Percentiles rank a stretch among this genome's conserved stretches.
phyloP scores from a whole-genome alignment of 1,284 basidiomycete species.

The Boletellus dicymbophilus region DNA sequence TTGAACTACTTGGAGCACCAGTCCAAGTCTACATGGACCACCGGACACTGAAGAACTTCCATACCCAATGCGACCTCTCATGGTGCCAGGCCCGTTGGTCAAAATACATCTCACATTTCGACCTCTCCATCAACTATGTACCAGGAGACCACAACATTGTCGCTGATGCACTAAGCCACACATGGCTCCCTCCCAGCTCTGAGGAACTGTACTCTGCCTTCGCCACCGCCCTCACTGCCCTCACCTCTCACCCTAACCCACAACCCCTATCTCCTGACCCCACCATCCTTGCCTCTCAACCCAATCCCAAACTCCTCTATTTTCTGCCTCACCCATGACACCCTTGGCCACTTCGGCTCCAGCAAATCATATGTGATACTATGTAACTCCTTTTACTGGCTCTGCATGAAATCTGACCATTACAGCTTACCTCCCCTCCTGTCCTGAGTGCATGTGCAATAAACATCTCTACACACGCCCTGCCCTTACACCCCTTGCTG shows the following conservation, averaged over 20 bases:
- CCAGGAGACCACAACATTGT: background rate
- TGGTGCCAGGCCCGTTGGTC: constrained; percentile 37
- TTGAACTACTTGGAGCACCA: constrained; percentile 32
- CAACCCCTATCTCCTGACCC: no score
- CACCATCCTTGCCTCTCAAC: no score
- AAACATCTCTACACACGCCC: constrained; percentile 19
- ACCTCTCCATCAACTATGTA: background rate
- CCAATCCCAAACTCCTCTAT: background rate
- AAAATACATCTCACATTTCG: constrained; percentile 35
- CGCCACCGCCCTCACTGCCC: no score
- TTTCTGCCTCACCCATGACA: background rate
- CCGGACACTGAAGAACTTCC: constrained; percentile 38
- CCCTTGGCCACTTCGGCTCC: background rate
- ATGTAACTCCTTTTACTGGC: background rate
- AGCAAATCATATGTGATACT: background rate
- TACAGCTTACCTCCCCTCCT: background rate
- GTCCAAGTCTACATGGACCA: constrained; percentile 43
- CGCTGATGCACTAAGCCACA: background rate
- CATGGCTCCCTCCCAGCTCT: no score
- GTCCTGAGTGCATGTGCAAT: constrained; percentile 18
- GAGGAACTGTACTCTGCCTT: no score
- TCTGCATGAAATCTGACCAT: background rate
- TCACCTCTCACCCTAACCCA: background rate
- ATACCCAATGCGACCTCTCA: constrained; percentile 36
- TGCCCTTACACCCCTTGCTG: constrained; percentile 33